Base-by-base conservation (phyloP, 2,329 filamentous ascomycete species). In the Periconia digitata region DNA sequence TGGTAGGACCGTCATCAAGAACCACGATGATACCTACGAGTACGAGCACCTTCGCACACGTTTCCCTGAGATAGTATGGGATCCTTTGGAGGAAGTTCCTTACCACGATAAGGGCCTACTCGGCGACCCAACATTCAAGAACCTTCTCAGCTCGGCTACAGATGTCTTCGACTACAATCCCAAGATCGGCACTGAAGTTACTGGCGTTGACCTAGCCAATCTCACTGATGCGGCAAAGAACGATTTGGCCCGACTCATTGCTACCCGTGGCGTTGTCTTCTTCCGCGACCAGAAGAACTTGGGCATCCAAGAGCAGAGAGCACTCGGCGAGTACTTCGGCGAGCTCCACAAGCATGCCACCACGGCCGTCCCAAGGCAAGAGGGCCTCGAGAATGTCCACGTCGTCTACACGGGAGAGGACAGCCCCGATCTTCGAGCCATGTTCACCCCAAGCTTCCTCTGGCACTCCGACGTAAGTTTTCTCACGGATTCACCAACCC, bases 111-210 rank as follows among this genome's bases (percentile, higher is more conserved):
- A 79, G 56, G 81, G 79, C 5, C 65, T 79, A 35, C 70, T 76
- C 20, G 81, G 80, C n/a, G 75, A 81, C 49, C 73, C 77, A 5
- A 69, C 76, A 17, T 83, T 82, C 64, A 75, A 76, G 47, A 75
- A 79, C 54, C 73, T 84, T 3, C 71, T 83, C 17, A 65, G 71
- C 24, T 71, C 71, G 8, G 80, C 80, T 13, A 79, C 79, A 1
- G 77, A 79, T 21, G 72, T 83, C 32, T 80, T 81, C 51, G 80
- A 84, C 60, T 80, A 79, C 61, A 81, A 74, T 35, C 79, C 78
- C 16, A 81, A 80, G 55, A 79, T 81, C 45, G 79, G 79, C 42
- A 81, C 79, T 2, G 79, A 82, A 50, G 58, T 82, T 38, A 73
- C 75, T 37, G 79, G 79, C 3, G 66, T 81, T 21, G 74, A 80